These are phyloP conservation scores for Datura wrightii DNA, from an alignment of 257 asterid genomes.

Conservation along the genomic window DNA sequence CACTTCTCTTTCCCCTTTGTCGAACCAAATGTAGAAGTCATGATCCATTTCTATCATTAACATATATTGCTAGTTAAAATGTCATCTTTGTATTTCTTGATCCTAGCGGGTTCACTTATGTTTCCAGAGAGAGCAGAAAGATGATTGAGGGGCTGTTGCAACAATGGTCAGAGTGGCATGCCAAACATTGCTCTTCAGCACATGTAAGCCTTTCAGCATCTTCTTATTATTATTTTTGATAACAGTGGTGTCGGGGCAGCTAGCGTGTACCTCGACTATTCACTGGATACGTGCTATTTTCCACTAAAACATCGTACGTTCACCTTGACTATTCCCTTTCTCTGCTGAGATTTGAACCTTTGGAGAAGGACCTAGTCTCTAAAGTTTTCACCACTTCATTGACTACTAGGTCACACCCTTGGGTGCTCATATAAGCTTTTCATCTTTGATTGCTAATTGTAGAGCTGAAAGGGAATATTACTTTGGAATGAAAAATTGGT, in stretches of 20 bases:
- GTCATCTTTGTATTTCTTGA: slow-evolving; percentile 19
- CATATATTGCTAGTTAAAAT: not conserved
- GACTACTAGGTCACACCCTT: not conserved
- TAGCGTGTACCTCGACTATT: not conserved
- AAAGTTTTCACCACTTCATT: slow-evolving; percentile 15
- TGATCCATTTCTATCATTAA: not conserved
- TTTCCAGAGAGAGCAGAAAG: slow-evolving; percentile 81
- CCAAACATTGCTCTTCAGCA: slow-evolving; percentile 63
- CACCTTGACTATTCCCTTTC: slow-evolving; percentile 7
- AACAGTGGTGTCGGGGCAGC: not conserved
- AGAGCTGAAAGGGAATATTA: not conserved
- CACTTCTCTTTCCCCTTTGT: not conserved
- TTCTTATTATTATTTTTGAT: slow-evolving; percentile 1
- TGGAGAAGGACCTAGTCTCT: not conserved
- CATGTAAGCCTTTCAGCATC: slow-evolving; percentile 49
- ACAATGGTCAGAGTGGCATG: slow-evolving; percentile 94
- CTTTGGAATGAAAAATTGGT: not conserved
- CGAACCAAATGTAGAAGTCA: not conserved
- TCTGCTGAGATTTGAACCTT: slow-evolving; percentile 2
- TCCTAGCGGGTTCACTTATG: slow-evolving; percentile 26
- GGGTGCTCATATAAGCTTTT: slow-evolving; percentile 49
- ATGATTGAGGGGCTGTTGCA: slow-evolving; percentile 86
- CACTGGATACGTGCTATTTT: not conserved
- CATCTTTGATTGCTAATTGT: slow-evolving; percentile 27
- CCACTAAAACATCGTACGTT: not conserved